phyloP scores from a whole-genome alignment of 306 rosid genomes.

The Elaeagnus macrophylla region DNA sequence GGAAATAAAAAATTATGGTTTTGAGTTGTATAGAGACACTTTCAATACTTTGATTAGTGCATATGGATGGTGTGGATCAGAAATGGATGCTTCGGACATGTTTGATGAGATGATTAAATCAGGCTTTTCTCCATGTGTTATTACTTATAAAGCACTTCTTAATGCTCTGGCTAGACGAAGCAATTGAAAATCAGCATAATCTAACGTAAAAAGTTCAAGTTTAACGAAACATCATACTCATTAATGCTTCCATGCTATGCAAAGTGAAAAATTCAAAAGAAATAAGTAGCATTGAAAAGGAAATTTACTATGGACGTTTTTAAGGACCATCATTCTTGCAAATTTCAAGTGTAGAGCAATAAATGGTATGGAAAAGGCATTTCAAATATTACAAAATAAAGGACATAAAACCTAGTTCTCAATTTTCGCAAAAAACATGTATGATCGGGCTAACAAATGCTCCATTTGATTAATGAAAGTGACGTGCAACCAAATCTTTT shows the following conservation, averaged over 20 bases:
- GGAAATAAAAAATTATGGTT: conserved; percentile 88
- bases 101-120: conserved; percentile 70
- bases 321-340: conserved; percentile 68
- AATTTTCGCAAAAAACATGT: conserved; percentile 52
- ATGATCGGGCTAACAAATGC: conserved; percentile 55
- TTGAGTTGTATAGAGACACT: conserved; percentile 91
- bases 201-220: conserved; percentile 66
- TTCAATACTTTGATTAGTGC: conserved; percentile 85
- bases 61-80: conserved; percentile 85
- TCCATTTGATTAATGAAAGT: conserved; percentile 35
- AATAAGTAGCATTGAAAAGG: conserved; percentile 55
- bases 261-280: conserved; percentile 65
- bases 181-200: conserved; percentile 78
- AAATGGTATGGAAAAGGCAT: conserved; percentile 78
- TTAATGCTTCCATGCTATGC: conserved; percentile 74
- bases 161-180: conserved; percentile 81
- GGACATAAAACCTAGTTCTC: conserved; percentile 93
- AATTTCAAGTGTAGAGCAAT: conserved; percentile 72
- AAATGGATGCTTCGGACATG: conserved; percentile 65
- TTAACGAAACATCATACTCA: conserved; percentile 75
- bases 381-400: conserved; percentile 44
- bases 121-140: conserved; percentile 67
- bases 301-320: conserved; percentile 60
- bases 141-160: conserved; percentile 81
- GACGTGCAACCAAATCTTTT: conserved; percentile 73